Evolutionary conservation across 768 basidiomycete species (phyloP).

Genomic region (Solioccasus polychromus): DNA sequence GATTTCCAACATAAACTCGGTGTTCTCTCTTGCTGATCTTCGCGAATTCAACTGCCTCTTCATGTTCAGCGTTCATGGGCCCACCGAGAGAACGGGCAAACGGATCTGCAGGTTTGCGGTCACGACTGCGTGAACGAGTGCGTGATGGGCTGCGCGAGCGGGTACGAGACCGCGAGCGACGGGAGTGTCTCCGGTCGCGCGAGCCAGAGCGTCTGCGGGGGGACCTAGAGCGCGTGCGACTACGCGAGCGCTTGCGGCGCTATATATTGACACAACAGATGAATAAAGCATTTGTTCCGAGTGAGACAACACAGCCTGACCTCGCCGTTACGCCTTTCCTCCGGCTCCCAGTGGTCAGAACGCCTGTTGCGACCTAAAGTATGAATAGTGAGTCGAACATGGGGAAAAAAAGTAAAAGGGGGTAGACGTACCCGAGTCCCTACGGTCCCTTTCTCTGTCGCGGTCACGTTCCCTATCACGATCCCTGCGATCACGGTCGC

Average conservation of each 20-base stretch:
- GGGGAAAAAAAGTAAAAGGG: background rate
- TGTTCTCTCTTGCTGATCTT: slow-evolving; percentile 98
- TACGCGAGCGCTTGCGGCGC: slow-evolving; percentile 70
- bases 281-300: background rate
- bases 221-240: slow-evolving; percentile 65
- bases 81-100: slow-evolving; percentile 82
- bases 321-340: slow-evolving; percentile 69
- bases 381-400: background rate
- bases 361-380: slow-evolving; percentile 46
- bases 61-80: slow-evolving; percentile 86
- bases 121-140: slow-evolving; percentile 53
- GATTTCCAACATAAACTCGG: slow-evolving; percentile 97
- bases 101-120: slow-evolving; percentile 57
- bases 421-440: slow-evolving; percentile 53
- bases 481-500: slow-evolving; percentile 41
- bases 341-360: slow-evolving; percentile 83
- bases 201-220: slow-evolving; percentile 63
- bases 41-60: slow-evolving; percentile 93
- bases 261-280: slow-evolving; percentile 20
- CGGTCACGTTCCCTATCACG: slow-evolving; percentile 42
- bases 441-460: slow-evolving; percentile 46
- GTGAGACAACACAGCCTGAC: slow-evolving; percentile 39
- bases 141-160: slow-evolving; percentile 54
- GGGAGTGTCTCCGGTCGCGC: slow-evolving; percentile 50
- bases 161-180: slow-evolving; percentile 63